Base-by-base conservation (phyloP, 257 asterid species). In the Plectranthus barbatus region DNA sequence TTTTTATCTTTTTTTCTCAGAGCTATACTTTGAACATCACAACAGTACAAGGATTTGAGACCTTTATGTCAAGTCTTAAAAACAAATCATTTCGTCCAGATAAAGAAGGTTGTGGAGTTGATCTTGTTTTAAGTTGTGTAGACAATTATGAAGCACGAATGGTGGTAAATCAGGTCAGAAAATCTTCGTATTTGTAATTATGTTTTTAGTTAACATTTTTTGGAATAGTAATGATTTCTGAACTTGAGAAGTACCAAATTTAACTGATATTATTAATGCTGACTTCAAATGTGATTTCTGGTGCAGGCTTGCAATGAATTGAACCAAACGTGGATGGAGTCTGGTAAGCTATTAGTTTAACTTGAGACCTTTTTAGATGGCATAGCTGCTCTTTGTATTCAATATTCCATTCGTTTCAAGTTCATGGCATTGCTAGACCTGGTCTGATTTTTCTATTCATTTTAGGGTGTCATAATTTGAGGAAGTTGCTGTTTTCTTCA, bases 81-180 rank as follows among this genome's bases (percentile, higher is more conserved):
- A 78, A 86, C 70, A 92, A 89, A 64, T 73, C 85, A 48, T 83
- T 85, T 73, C 80, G 76, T 26, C 84, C 94, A 54, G 74, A 72
- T 71, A 85, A 79, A 77, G 95, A 83, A 75, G 97, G 88, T 54
- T 61, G 67, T 53, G 99, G 97, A 69, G 84, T 92, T 67, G 94
- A 89, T 81, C 99, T 92, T 58, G 86, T 92, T 63, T 82, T 92
- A 63, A 92, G 99, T 80, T 89, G 99, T 64, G 99, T 92, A 19
- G 99, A 92, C 80, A 92, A 92, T 81, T 92, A 92, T 71, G 99
- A 92, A 84, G 99, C 99, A 56, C 83, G 97, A 81, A 92, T 92
- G 99, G 99, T 89, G 65, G 97, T 92, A 66, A 92, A 92, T 85
- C 99, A 92, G 95, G 98, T 89, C 68, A 48, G 78, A 56, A 47